phyloP scores from a whole-genome alignment of 2,329 filamentous ascomycete species.

The Uncinocarpus reesii region DNA sequence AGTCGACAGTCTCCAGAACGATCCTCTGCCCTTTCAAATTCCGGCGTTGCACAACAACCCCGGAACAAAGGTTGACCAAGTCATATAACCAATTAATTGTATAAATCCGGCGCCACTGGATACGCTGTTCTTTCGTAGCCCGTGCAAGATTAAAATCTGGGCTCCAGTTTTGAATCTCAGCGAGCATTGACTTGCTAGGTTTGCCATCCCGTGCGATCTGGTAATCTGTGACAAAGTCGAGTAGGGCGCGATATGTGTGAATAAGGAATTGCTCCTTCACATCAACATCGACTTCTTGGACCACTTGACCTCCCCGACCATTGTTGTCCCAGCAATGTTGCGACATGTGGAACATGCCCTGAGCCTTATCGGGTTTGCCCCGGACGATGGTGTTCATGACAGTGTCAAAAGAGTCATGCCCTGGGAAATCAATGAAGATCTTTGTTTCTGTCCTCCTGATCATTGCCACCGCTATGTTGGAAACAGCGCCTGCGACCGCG shows the following conservation, averaged over 20 bases:
- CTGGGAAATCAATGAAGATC: conserved; percentile 41
- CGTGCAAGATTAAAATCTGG: conserved; percentile 32
- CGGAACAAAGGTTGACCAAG: conserved; percentile 40
- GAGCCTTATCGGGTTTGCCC: conserved; percentile 28
- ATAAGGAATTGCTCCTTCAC: conserved; percentile 39
- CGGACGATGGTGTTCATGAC: conserved; percentile 36
- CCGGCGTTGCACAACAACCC: conserved; percentile 33
- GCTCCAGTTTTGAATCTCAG: conserved; percentile 35
- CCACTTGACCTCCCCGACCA: conserved; percentile 1
- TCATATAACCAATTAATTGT: conserved; percentile 37
- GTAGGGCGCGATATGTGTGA: conserved; percentile 35
- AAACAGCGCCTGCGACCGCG: conserved; percentile 38
- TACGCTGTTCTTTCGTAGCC: conserved; percentile 32
- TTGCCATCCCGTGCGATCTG: conserved; percentile 38
- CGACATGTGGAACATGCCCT: conserved; percentile 14
- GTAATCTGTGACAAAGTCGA: conserved; percentile 41
- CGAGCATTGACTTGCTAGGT: conserved; percentile 38
- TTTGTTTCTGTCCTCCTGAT: conserved; percentile 30
- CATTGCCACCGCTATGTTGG: conserved; percentile 36
- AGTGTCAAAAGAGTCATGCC: conserved; percentile 36
- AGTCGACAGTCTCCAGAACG: conserved; percentile 33
- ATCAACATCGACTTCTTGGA: conserved; percentile 25
- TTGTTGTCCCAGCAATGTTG: not conserved
- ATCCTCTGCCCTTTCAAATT: conserved; percentile 28
- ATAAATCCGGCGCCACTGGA: conserved; percentile 37